Evolutionary conservation across 306 rosid species (phyloP).

Genomic region (Citrullus mucosospermus): DNA sequence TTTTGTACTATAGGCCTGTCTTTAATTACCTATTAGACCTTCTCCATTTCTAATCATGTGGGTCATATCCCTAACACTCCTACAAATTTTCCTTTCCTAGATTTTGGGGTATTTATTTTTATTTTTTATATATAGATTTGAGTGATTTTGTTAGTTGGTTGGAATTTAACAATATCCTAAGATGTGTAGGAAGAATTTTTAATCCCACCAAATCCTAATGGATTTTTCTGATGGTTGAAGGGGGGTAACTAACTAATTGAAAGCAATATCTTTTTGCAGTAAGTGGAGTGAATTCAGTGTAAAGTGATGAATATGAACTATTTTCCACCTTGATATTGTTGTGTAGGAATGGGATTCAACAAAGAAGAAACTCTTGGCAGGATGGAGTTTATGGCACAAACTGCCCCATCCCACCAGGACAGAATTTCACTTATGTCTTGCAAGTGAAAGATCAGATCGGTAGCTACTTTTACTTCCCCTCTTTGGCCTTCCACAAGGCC

Average conservation of each 20-base stretch:
- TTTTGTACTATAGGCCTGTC: background rate
- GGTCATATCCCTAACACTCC: background rate
- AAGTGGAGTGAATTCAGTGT: background rate
- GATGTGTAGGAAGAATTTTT: background rate
- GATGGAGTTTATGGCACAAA: conserved; percentile 89
- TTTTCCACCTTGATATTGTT: background rate
- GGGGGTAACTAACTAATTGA: background rate
- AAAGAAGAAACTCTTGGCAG: conserved; percentile 83
- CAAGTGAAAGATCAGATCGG: conserved; percentile 94
- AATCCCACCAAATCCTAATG: background rate
- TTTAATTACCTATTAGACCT: background rate
- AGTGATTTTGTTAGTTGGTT: background rate
- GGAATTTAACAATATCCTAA: background rate
- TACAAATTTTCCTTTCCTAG: background rate
- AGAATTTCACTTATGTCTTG: conserved; percentile 61
- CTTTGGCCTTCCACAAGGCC: conserved; percentile 76
- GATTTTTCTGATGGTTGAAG: background rate
- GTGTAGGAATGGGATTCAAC: conserved; percentile 70
- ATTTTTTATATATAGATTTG: background rate
- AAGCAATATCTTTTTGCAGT: background rate
- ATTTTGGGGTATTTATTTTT: background rate
- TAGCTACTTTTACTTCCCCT: conserved; percentile 80
- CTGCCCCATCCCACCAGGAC: conserved; percentile 81
- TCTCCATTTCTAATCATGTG: background rate
- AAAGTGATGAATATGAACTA: background rate